Evolutionary conservation across 2,329 filamentous ascomycete genomes (phyloP), one percentile per base, ranked within the genome.

Genomic region (Sporothrix mexicana): DNA sequence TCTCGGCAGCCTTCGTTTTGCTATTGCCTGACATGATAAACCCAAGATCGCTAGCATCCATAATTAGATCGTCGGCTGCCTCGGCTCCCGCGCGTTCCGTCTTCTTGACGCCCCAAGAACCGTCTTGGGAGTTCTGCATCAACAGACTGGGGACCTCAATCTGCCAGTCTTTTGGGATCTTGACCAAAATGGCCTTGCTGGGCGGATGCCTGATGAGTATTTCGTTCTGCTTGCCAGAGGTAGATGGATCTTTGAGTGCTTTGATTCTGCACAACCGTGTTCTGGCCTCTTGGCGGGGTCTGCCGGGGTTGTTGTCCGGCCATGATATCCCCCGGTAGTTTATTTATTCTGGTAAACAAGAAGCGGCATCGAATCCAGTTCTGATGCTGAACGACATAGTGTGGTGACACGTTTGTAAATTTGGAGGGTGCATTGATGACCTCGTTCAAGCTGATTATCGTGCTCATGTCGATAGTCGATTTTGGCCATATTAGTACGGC

Each of bases 301-400:
- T 3, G 51, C 13, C 10, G 45, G 20, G 10, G 51, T 51, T 10
- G 51, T 55, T n/a, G n/a, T n/a, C 15, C n/a, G 47, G 47, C n/a
- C 47, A 8, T 15, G n/a, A 15, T n/a, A n/a, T 6, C 20, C 15
- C 20, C 20, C 51, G 13, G 8, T 12, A 2, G 20, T 2, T 20
- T 20, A 10, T 13, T 1, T 25, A 12, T 55, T 55, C 20, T 62
- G 23, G 57, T 43, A 51, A 97, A 93, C 1, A 98, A 85, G 80
- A 97, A 97, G 59, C 94, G 88, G 36, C 93, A 94, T 78, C 97
- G 94, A 73, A 97, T 94, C 95, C 95, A 98, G 77, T 97, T 91
- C 10, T 92, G 82, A 61, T 94, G 85, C 36, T 87, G 80, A 0
- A 97, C 90, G 9, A 97, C 95, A 64, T 93, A 90, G 81, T 90